phyloP scores from a whole-genome alignment of 768 basidiomycete genomes.

The Lactarius indigo region DNA sequence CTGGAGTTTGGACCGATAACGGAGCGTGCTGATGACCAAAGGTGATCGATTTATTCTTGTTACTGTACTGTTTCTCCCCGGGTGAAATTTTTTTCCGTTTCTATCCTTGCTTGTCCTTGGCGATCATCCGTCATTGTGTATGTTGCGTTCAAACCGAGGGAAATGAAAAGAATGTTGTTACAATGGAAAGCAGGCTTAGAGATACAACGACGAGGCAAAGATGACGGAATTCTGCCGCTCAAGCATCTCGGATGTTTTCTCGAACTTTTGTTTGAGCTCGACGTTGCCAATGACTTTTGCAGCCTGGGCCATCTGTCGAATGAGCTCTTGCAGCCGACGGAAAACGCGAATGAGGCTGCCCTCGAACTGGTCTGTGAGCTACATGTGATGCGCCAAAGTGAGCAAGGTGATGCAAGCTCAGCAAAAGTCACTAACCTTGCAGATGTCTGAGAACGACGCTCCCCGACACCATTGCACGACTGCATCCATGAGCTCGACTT shows the following conservation, averaged over 20 bases:
- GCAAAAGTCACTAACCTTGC: conserved; percentile 60
- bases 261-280: conserved; percentile 92
- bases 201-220: conserved; percentile 82
- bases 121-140: not conserved
- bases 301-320: conserved; percentile 94
- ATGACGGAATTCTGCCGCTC: conserved; percentile 93
- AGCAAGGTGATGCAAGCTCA: not conserved
- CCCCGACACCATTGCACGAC: conserved; percentile 99
- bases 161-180: not conserved
- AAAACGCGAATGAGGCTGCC: conserved; percentile 96
- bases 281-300: conserved; percentile 96
- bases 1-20: conserved; percentile 52
- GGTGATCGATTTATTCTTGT: not conserved
- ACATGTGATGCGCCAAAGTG: not conserved
- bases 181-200: conserved; percentile 38
- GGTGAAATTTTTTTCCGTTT: not conserved
- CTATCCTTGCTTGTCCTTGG: not conserved
- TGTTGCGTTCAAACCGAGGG: not conserved
- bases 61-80: not conserved
- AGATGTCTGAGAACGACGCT: conserved; percentile 91
- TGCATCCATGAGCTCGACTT: conserved; percentile 97
- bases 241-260: conserved; percentile 86
- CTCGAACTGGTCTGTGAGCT: conserved; percentile 97
- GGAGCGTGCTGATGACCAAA: conserved; percentile 39
- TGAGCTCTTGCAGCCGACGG: conserved; percentile 86